Evolutionary conservation across 2,329 filamentous ascomycete genomes (phyloP), one percentile per base, ranked within the genome.

Genomic region (Pseudogymnoascus sp.): DNA sequence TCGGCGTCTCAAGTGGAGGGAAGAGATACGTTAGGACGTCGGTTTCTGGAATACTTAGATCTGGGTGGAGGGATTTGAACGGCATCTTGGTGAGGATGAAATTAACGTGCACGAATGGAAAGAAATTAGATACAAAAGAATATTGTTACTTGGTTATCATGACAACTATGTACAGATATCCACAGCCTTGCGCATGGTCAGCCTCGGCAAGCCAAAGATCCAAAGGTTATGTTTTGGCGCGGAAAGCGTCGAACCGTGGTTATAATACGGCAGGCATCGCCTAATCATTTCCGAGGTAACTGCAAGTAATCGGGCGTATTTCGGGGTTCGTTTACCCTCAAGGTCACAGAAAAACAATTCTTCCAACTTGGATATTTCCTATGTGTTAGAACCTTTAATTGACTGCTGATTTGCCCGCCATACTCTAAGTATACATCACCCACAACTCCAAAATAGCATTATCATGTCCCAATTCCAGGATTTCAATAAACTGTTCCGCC

Each of bases 1-100:
- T 78, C 76, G 16, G 73, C 70, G n/a, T 69, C 63, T 62, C 72
- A 63, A 69, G 69, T 80, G 81, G 66, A 73, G 77, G 71, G 60
- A 69, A 70, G 3, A 69, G 60, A 60, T 69, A 70, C 5, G 63
- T 65, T 25, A 70, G 33, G n/a, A 69, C 47, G 60, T 70, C 61
- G 25, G 66, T 63, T 38, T 69, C 44, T 14, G 67, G 68, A n/a
- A 70, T 65, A 16, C 68, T 63, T 7, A 70, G 23, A 6, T 63
- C 63, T 16, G 65, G 66, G 62, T 65, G 65, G 16, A 63, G 63
- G 4, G 68, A 69, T 18, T 28, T 47, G 61, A 68, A 67, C 62
- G 66, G 67, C 68, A 70, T 70, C n/a, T 63, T 67, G 16, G 5
- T 50, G 23, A 50, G 42, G 42, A 50, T 50, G n/a, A 50, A 50